Percentiles rank a stretch among this genome's conserved stretches.
phyloP scores from a whole-genome alignment of 345 rosid genomes.

The Boechera stricta region DNA sequence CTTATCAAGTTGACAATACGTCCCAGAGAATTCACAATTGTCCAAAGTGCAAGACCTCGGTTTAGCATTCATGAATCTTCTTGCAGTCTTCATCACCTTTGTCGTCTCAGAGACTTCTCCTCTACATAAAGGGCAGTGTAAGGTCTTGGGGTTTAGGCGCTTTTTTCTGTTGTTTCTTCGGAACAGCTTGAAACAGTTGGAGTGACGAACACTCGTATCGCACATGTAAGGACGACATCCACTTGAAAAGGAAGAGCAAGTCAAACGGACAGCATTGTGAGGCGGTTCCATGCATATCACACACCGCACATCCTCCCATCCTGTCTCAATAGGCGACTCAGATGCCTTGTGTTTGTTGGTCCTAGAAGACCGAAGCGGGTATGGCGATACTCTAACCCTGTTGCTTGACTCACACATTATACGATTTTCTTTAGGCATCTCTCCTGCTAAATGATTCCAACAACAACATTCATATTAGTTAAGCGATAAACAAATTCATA shows the following conservation, averaged over 20 bases:
- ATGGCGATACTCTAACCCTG: slow-evolving; percentile 33
- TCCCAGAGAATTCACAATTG: slow-evolving; percentile 66
- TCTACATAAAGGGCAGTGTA: slow-evolving; percentile 82
- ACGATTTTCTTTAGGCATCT: background rate
- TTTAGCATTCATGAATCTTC: slow-evolving; percentile 66
- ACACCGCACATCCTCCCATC: slow-evolving; percentile 80
- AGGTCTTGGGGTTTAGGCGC: slow-evolving; percentile 46
- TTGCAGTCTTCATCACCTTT: slow-evolving; percentile 62
- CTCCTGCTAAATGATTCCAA: background rate
- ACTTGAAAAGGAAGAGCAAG: slow-evolving; percentile 76
- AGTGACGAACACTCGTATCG: slow-evolving; percentile 83
- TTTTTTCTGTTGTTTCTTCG: slow-evolving; percentile 58
- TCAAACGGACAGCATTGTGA: slow-evolving; percentile 84
- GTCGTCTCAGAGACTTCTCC: slow-evolving; percentile 84
- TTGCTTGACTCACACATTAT: background rate
- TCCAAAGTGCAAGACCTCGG: slow-evolving; percentile 76
- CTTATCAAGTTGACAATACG: slow-evolving; percentile 69
- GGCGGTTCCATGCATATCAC: slow-evolving; percentile 90
- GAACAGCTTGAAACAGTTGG: slow-evolving; percentile 87
- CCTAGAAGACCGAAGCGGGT: slow-evolving; percentile 37
- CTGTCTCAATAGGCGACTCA: background rate
- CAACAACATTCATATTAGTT: background rate
- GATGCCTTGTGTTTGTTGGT: background rate
- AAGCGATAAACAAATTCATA: background rate
- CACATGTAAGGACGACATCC: slow-evolving; percentile 97